Conservation (phyloP, 2,329 filamentous ascomycete genomes). For the Plectosphaerella cucumerina region DNA sequence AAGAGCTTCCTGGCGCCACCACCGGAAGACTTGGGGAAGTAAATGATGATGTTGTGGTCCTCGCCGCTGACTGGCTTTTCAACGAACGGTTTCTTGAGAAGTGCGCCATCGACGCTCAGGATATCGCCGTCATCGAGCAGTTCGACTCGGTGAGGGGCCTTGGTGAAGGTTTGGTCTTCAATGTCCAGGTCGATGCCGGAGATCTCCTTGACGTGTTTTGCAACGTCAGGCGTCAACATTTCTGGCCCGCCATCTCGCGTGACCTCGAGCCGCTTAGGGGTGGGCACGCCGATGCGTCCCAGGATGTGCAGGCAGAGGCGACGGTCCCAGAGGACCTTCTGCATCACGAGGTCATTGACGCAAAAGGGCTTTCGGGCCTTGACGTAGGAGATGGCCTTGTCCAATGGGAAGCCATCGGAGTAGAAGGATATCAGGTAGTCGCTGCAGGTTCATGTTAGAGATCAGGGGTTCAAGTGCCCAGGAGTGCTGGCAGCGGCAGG, state of each 20-base stretch:
- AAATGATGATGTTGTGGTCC: slow-evolving; percentile 98
- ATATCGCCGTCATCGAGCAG: slow-evolving; percentile 88
- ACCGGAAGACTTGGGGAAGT: slow-evolving; percentile 82
- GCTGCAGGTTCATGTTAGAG: slow-evolving; percentile 29
- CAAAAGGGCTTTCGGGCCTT: slow-evolving; percentile 92
- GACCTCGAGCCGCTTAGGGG: slow-evolving; percentile 83
- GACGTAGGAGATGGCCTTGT: slow-evolving; percentile 95
- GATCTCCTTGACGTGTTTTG: slow-evolving; percentile 72
- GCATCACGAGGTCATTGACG: slow-evolving; percentile 96
- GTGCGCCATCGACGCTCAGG: slow-evolving; percentile 77
- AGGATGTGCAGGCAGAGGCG: slow-evolving; percentile 83
- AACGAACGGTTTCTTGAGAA: slow-evolving; percentile 89
- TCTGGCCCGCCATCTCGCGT: slow-evolving; percentile 87
- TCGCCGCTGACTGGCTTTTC: slow-evolving; percentile 98
- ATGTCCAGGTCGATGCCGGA: slow-evolving; percentile 73
- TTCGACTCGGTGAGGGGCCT: slow-evolving; percentile 64
- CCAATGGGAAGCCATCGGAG: slow-evolving; percentile 92
- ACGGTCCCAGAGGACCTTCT: slow-evolving; percentile 94
- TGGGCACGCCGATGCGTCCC: slow-evolving; percentile 85
- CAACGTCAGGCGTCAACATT: slow-evolving; percentile 73
- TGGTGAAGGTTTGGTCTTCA: slow-evolving; percentile 50
- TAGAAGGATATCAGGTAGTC: slow-evolving; percentile 99
- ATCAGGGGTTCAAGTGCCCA: not conserved
- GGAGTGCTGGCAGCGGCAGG: not conserved
- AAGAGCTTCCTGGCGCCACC: slow-evolving; percentile 91